Conservation (phyloP, 23 red algal genomes). For the Gracilaria caudata region DNA sequence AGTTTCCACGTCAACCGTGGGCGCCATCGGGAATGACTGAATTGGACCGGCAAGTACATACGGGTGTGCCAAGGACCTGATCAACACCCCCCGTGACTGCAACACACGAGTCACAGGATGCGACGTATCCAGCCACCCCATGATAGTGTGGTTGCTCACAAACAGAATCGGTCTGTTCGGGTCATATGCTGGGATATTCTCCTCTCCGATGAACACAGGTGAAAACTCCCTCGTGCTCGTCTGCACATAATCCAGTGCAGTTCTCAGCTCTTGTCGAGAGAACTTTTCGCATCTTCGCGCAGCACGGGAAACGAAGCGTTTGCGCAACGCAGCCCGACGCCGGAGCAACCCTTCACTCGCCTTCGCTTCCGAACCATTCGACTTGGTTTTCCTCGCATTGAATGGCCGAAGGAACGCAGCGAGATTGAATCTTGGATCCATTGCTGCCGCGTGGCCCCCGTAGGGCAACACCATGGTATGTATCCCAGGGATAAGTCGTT, state of each 20-base stretch:
- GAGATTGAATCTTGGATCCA: slow-evolving; percentile 61
- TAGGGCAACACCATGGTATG: slow-evolving; percentile 47
- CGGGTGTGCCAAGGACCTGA: slow-evolving; percentile 86
- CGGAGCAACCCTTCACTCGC: slow-evolving; percentile 10
- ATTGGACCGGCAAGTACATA: slow-evolving; percentile 14
- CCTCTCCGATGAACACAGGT: slow-evolving; percentile 79
- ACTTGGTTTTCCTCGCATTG: not conserved
- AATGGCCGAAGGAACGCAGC: slow-evolving; percentile 32
- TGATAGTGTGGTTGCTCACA: slow-evolving; percentile 88
- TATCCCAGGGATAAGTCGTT: slow-evolving; percentile 46
- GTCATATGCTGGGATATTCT: slow-evolving; percentile 43
- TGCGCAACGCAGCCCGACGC: slow-evolving; percentile 37
- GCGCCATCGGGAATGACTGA: not conserved
- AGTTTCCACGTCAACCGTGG: not conserved
- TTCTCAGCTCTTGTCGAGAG: slow-evolving; percentile 21
- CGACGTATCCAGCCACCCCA: slow-evolving; percentile 81
- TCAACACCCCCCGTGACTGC: slow-evolving; percentile 45
- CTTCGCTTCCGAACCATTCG: not conserved
- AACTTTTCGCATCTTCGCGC: not conserved
- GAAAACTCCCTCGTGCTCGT: slow-evolving; percentile 25
- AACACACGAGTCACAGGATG: slow-evolving; percentile 66
- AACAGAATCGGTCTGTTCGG: slow-evolving; percentile 79
- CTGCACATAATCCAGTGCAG: not conserved
- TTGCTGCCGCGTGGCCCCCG: slow-evolving; percentile 57
- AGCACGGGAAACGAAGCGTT: not conserved